Percentiles rank a stretch among this genome's conserved stretches.
Conservation (phyloP, 1,139 yeast genomes). For the Kodamaea ohmeri region DNA sequence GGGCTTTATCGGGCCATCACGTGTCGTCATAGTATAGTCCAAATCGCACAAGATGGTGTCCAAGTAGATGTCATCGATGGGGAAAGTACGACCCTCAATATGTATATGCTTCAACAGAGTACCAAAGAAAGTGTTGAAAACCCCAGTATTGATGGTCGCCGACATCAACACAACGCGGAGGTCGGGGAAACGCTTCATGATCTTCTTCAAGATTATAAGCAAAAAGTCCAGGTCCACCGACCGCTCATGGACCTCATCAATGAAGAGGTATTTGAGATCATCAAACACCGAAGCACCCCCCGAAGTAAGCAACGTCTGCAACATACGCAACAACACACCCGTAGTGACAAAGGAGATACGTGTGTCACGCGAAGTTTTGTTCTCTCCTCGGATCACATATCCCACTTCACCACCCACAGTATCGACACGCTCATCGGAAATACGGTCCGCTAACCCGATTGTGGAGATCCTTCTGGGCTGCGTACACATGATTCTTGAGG, state of each 20-base stretch:
- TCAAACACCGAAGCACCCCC: slow-evolving; percentile 40
- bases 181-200: slow-evolving; percentile 46
- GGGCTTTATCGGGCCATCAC: slow-evolving; percentile 48
- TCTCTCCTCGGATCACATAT: slow-evolving; percentile 86
- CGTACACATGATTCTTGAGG: slow-evolving; percentile 74
- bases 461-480: slow-evolving; percentile 97
- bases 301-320: slow-evolving; percentile 48
- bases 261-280: slow-evolving; percentile 65
- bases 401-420: slow-evolving; percentile 80
- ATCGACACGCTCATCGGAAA: slow-evolving; percentile 75
- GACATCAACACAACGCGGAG: slow-evolving; percentile 84
- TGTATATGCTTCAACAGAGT: slow-evolving; percentile 56
- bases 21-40: slow-evolving; percentile 50
- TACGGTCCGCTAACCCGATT: slow-evolving; percentile 90
- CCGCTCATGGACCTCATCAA: slow-evolving; percentile 96
- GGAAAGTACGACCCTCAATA: slow-evolving; percentile 91
- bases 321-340: slow-evolving; percentile 84
- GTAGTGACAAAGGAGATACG: slow-evolving; percentile 85
- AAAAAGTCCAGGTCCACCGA: slow-evolving; percentile 89
- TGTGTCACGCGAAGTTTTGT: slow-evolving; percentile 59
- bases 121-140: slow-evolving; percentile 63
- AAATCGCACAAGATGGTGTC: slow-evolving; percentile 58
- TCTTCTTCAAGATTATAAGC: slow-evolving; percentile 67
- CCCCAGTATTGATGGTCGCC: slow-evolving; percentile 81
- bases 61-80: slow-evolving; percentile 72